Evolutionary conservation across 176 grass and related monocot genomes (phyloP).

Genomic region (Hordeum marinum): DNA sequence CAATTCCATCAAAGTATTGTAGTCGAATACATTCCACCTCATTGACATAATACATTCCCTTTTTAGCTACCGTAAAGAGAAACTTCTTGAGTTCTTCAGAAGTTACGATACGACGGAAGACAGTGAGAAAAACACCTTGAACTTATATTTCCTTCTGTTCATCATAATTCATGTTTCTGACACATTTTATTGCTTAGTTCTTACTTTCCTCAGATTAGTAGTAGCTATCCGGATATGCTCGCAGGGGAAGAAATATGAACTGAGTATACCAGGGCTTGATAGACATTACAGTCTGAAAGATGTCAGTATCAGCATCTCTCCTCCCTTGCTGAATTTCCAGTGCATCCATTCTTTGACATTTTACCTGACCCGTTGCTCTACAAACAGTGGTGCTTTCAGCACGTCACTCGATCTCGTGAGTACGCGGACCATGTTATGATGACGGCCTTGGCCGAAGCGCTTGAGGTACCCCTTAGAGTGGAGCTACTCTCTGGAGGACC

Average conservation of each 20-base stretch:
- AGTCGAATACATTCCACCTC: not conserved
- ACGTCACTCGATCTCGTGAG: not conserved
- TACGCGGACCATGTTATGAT: constrained; percentile 17
- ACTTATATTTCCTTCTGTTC: not conserved
- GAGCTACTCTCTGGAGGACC: constrained; percentile 5
- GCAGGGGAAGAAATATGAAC: not conserved
- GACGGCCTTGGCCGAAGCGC: not conserved
- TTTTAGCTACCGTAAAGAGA: constrained; percentile 23
- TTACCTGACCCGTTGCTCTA: not conserved
- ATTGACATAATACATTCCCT: not conserved
- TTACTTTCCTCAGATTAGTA: constrained; percentile 42
- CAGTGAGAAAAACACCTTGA: constrained; percentile 22
- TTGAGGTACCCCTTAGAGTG: constrained; percentile 21
- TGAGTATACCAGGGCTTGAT: not conserved
- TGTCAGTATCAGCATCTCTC: constrained; percentile 10
- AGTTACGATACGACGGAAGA: not conserved
- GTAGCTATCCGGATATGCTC: constrained; percentile 36
- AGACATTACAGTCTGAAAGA: not conserved
- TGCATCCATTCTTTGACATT: not conserved
- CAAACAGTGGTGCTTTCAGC: not conserved
- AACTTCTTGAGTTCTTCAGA: constrained; percentile 27
- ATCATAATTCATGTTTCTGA: constrained; percentile 14
- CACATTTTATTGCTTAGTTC: constrained; percentile 30
- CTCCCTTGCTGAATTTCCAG: not conserved
- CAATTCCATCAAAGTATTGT: not conserved